These are phyloP conservation scores for Aphelidium insulamus DNA, from an alignment of 371 early-diverging fungal genomes.

Conservation along the genomic window DNA sequence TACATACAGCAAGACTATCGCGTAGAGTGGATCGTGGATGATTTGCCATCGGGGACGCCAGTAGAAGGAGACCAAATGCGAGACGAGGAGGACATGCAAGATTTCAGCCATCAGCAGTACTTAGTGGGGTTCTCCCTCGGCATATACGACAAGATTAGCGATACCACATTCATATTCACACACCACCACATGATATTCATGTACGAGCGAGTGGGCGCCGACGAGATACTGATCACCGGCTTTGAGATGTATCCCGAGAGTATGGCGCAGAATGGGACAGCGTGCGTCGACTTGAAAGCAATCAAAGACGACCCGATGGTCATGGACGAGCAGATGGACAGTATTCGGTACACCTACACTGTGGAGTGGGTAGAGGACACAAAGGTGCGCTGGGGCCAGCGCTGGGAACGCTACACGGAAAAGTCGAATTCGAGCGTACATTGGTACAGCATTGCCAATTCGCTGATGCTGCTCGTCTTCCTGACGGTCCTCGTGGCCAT, in stretches of 20 bases:
- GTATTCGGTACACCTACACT: constrained; percentile 14
- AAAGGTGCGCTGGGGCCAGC: constrained; percentile 21
- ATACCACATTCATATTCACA: constrained; percentile 24
- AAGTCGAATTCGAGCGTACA: constrained; percentile 17
- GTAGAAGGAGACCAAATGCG: too few relatives aligned
- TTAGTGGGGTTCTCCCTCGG: constrained; percentile 27
- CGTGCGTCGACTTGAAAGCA: constrained; percentile 30
- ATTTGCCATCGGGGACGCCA: constrained; percentile 29
- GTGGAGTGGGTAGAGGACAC: too few relatives aligned
- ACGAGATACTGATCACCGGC: constrained; percentile 24
- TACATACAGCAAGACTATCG: constrained; percentile 25
- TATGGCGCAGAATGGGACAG: constrained; percentile 1
- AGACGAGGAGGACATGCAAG: constrained; percentile 6
- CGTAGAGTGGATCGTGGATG: constrained; percentile 36
- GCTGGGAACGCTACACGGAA: constrained; percentile 26
- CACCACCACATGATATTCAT: constrained; percentile 23
- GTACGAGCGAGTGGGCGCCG: constrained; percentile 17
- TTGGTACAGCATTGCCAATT: constrained; percentile 46
- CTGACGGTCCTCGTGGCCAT: constrained; percentile 64
- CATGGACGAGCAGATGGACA: constrained; percentile 19
- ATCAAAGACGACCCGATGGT: constrained; percentile 20
- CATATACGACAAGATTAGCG: constrained; percentile 5
- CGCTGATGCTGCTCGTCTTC: constrained; percentile 43
- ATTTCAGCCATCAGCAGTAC: constrained; percentile 13
- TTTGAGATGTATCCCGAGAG: constrained; percentile 27